phyloP scores from a whole-genome alignment of 116 monocot species.

The Posidonia oceanica region DNA sequence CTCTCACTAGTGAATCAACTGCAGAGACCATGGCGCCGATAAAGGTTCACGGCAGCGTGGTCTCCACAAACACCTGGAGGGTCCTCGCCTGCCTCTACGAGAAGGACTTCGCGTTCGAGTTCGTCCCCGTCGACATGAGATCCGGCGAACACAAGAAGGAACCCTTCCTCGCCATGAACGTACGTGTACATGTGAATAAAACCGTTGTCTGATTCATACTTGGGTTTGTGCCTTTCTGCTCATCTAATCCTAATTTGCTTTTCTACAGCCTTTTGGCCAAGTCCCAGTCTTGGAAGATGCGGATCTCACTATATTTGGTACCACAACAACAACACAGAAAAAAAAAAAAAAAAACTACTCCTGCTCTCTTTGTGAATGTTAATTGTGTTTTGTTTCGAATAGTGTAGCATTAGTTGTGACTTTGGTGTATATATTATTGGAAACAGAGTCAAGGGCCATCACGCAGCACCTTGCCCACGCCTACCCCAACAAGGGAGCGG shows the following conservation, averaged over 20 bases:
- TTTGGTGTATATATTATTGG: neutral
- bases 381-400: neutral
- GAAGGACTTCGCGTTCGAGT: slow-evolving; percentile 46
- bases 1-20: too few relatives aligned
- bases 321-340: too few relatives aligned
- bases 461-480: slow-evolving; percentile 15
- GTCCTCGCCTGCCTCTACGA: slow-evolving; percentile 54
- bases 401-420: too few relatives aligned
- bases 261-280: slow-evolving; percentile 45
- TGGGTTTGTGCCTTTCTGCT: too few relatives aligned
- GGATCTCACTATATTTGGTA: slow-evolving; percentile 35
- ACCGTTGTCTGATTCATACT: neutral
- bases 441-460: slow-evolving; percentile 33
- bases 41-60: slow-evolving; percentile 34
- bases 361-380: neutral
- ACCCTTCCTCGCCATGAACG: slow-evolving; percentile 24
- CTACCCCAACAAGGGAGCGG: neutral
- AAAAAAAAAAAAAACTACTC: neutral
- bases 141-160: slow-evolving; percentile 25
- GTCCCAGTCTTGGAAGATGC: slow-evolving; percentile 38
- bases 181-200: neutral
- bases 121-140: slow-evolving; percentile 36
- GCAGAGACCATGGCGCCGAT: neutral
- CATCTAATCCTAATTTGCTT: neutral
- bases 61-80: slow-evolving; percentile 32